Conservation (phyloP, 345 rosid species). For the Salix purpurea region DNA sequence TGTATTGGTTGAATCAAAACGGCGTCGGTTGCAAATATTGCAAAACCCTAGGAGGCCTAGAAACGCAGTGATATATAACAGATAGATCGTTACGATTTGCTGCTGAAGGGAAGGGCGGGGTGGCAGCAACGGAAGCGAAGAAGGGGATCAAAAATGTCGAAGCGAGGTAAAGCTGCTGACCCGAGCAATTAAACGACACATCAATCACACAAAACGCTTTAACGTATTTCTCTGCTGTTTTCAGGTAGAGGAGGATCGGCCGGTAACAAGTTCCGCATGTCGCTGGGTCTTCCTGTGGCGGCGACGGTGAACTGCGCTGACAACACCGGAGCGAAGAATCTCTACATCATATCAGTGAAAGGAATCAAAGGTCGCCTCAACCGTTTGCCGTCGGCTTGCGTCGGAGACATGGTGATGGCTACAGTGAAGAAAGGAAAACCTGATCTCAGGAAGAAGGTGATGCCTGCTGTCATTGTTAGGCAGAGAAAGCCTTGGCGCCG, state of each 20-base stretch:
- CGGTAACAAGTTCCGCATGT: conserved; percentile 93
- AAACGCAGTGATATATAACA: too few species aligned
- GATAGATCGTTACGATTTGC: too few species aligned
- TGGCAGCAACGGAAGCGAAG: not conserved
- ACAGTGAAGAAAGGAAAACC: conserved; percentile 98
- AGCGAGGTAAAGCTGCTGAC: conserved; percentile 22
- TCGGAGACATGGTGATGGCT: conserved; percentile 98
- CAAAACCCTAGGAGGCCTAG: too few species aligned
- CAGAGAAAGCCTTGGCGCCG: conserved; percentile 98
- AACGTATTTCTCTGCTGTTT: not conserved
- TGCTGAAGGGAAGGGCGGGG: too few species aligned
- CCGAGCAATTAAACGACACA: not conserved
- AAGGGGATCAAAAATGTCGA: conserved; percentile 36
- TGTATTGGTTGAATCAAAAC: too few species aligned
- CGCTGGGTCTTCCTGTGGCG: conserved; percentile 97
- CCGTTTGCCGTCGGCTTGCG: conserved; percentile 87
- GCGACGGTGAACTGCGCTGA: conserved; percentile 98
- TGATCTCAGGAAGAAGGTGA: conserved; percentile 86
- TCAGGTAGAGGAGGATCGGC: conserved; percentile 92
- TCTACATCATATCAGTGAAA: conserved; percentile 88
- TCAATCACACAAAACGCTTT: not conserved
- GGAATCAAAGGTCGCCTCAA: conserved; percentile 94
- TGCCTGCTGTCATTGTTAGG: conserved; percentile 92
- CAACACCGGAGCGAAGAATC: conserved; percentile 94
- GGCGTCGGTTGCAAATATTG: too few species aligned